phyloP scores from a whole-genome alignment of 305 asterid genomes.

The Lippia alba region DNA sequence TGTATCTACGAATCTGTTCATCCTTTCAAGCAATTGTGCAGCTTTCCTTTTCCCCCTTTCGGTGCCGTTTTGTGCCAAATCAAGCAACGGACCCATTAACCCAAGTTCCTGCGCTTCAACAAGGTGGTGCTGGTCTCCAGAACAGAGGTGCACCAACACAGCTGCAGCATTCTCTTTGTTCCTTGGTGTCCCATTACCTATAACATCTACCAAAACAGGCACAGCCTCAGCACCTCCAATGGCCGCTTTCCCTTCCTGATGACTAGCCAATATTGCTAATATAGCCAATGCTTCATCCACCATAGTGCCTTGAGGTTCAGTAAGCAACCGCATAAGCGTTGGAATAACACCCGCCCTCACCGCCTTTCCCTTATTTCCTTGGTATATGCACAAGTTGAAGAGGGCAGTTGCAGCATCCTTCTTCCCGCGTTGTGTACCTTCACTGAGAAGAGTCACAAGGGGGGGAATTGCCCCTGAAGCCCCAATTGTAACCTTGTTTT shows the following conservation, averaged over 20 bases:
- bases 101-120: constrained; percentile 78
- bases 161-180: constrained; percentile 94
- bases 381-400: constrained; percentile 92
- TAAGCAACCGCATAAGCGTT: constrained; percentile 75
- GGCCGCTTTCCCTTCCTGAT: constrained; percentile 76
- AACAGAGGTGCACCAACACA: constrained; percentile 84
- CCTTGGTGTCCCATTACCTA: constrained; percentile 78
- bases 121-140: constrained; percentile 70
- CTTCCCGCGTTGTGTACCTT: constrained; percentile 86
- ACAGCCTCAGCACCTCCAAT: constrained; percentile 90
- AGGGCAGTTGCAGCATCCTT: constrained; percentile 96
- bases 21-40: constrained; percentile 76
- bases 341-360: constrained; percentile 91
- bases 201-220: constrained; percentile 74
- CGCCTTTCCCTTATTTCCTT: constrained; percentile 95
- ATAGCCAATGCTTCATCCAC: constrained; percentile 93
- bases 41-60: constrained; percentile 93
- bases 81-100: constrained; percentile 64
- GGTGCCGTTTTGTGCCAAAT: constrained; percentile 78
- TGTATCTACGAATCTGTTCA: constrained; percentile 76
- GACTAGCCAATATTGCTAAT: constrained; percentile 85
- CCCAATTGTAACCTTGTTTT: constrained; percentile 82
- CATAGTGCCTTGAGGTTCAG: constrained; percentile 81
- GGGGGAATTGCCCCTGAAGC: constrained; percentile 89
- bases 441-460: constrained; percentile 67